Evolutionary conservation across 495 filamentous ascomycete species (phyloP).

Genomic region (Aspergillus conjunctus): DNA sequence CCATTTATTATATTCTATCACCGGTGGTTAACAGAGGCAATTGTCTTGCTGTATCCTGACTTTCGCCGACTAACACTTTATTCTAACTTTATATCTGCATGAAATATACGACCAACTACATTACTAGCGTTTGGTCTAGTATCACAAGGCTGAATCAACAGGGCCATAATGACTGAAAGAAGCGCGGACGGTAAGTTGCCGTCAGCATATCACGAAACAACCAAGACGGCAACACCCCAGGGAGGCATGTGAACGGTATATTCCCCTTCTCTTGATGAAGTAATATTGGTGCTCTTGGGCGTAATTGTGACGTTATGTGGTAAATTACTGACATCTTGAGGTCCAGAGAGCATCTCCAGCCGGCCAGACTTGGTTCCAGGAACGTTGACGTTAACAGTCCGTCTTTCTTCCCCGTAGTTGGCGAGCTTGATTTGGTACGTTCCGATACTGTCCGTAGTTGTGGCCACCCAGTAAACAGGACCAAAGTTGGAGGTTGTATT

Average conservation of each 20-base stretch:
- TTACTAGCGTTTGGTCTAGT: too few relatives aligned
- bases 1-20: too few relatives aligned
- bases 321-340: conserved; percentile 25
- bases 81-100: too few relatives aligned
- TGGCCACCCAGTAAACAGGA: conserved; percentile 63
- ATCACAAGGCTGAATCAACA: too few relatives aligned
- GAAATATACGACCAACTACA: too few relatives aligned
- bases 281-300: conserved; percentile 20
- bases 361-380: conserved; percentile 29
- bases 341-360: conserved; percentile 33
- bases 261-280: conserved; percentile 14
- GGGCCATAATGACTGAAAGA: too few relatives aligned
- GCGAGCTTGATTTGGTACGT: conserved; percentile 40
- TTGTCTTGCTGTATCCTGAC: too few relatives aligned
- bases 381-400: conserved; percentile 31
- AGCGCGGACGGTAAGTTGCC: too few relatives aligned
- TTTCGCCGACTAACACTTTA: too few relatives aligned
- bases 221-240: conserved; percentile 37
- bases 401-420: conserved; percentile 30
- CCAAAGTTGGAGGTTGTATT: conserved; percentile 44
- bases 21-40: too few relatives aligned
- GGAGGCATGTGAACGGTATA: conserved; percentile 32
- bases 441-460: conserved; percentile 31
- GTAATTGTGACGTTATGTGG: conserved; percentile 28
- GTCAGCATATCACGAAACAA: conserved; percentile 18